Evolutionary conservation across 768 basidiomycete genomes (phyloP), one percentile per base, ranked within the genome.

Genomic region (Termitomyces sp.): DNA sequence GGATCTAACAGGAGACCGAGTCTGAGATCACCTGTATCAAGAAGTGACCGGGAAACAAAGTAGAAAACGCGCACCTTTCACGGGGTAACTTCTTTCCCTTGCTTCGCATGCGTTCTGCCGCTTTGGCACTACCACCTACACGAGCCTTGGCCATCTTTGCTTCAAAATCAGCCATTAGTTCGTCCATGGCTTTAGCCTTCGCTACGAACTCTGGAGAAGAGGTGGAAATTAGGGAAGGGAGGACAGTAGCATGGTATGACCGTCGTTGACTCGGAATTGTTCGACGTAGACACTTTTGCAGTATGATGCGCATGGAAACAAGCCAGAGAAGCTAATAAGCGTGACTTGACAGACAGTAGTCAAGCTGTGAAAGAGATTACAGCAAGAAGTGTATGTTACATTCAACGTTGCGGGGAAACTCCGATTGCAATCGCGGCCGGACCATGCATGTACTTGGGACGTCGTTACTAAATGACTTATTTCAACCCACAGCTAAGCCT

Each of bases 31-130:
- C 43, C 46, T 27, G n/a, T 51, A 50, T 48, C 18, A 49, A 57
- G 48, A 18, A 10, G 29, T 46, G 39, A 20, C 24, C 36, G n/a
- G 6, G 34, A 9, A 20, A 57, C 29, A 49, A 10, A 42, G 46
- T 44, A 42, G 49, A 56, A 50, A 31, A 53, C 24, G 64, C 78
- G 60, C 42, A 92, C 92, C 93, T 79, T 76, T 93, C 91, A 64
- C 93, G 76, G 27, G 93, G 92, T 13, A 94, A 71, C 64, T 81
- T 83, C 78, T 95, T 95, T 1, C 93, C 89, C 68, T 85, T 86
- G 65, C 75, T 81, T 63, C 78, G 75, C 86, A 92, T 90, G 36
- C 88, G 78, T 60, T 86, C 85, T 32, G 82, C 81, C 26, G 91
- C 88, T 68, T 86, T 92, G 13, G 75, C 63, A 24, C 92, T 88